A percentile compares a stretch with the other conserved stretches of the same genome.
phyloP scores from a whole-genome alignment of 495 filamentous ascomycete species.

The Trichoderma virens region DNA sequence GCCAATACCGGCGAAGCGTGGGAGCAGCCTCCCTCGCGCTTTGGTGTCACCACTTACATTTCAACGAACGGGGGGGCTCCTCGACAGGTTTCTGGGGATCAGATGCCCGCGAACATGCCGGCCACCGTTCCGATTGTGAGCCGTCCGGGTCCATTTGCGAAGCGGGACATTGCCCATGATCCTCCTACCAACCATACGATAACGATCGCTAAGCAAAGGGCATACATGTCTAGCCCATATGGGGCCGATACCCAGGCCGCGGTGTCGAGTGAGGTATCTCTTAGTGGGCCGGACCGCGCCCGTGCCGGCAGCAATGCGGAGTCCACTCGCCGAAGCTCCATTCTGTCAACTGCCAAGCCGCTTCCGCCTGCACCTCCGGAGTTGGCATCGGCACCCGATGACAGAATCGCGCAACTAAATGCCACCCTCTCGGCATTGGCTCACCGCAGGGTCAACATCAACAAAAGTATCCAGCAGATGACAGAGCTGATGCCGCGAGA shows the following conservation, averaged over 20 bases:
- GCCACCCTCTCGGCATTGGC: slow-evolving; percentile 57
- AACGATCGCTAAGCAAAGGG: slow-evolving; percentile 21
- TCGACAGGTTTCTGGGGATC: slow-evolving; percentile 41
- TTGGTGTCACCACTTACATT: slow-evolving; percentile 68
- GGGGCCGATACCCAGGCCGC: neutral
- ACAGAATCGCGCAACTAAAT: slow-evolving; percentile 60
- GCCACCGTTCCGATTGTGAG: slow-evolving; percentile 26
- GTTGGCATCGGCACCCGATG: slow-evolving; percentile 36
- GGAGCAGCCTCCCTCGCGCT: slow-evolving; percentile 56
- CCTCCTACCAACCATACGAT: slow-evolving; percentile 18
- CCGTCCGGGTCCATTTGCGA: slow-evolving; percentile 25
- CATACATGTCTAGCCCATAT: slow-evolving; percentile 22
- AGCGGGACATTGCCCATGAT: neutral
- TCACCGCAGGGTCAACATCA: slow-evolving; percentile 61
- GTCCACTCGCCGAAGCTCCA: slow-evolving; percentile 18
- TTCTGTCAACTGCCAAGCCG: slow-evolving; percentile 42
- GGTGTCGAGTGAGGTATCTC: neutral
- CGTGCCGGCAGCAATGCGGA: slow-evolving; percentile 13
- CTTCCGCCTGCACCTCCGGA: slow-evolving; percentile 53
- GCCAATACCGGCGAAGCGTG: slow-evolving; percentile 22
- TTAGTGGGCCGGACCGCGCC: slow-evolving; percentile 9
- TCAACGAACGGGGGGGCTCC: slow-evolving; percentile 49
- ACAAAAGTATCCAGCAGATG: slow-evolving; percentile 64
- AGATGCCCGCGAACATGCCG: slow-evolving; percentile 27
- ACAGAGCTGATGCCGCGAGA: slow-evolving; percentile 54